phyloP scores from a whole-genome alignment of 345 rosid genomes.

The Pistacia vera region DNA sequence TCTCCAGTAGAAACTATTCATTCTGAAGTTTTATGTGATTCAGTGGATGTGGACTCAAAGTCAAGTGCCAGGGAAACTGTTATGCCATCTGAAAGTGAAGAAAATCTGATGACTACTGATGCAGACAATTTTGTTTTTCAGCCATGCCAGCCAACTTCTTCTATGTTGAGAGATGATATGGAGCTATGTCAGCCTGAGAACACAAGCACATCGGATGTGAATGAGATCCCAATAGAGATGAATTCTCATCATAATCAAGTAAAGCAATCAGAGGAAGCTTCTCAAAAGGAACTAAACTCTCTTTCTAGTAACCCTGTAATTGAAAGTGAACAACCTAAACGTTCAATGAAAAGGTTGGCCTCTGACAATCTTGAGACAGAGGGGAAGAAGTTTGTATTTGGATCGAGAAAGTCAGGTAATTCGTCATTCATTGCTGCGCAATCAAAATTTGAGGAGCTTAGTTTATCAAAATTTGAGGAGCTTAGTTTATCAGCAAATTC shows the following conservation, averaged over 20 bases:
- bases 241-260: constrained; percentile 31
- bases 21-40: constrained; percentile 37
- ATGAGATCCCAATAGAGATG: constrained; percentile 41
- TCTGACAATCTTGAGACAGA: constrained; percentile 53
- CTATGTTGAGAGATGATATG: constrained; percentile 24
- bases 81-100: constrained; percentile 37
- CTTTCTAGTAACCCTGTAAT: constrained; percentile 37
- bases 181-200: constrained; percentile 43
- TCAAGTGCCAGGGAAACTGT: constrained; percentile 30
- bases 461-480: constrained; percentile 73
- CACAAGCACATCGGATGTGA: constrained; percentile 33
- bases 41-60: constrained; percentile 33
- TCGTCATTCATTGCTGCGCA: constrained; percentile 72
- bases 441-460: constrained; percentile 77
- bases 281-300: constrained; percentile 31
- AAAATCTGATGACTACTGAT: constrained; percentile 39
- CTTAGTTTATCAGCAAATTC: constrained; percentile 50
- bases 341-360: constrained; percentile 57
- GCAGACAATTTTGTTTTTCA: constrained; percentile 34
- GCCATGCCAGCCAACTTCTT: constrained; percentile 25
- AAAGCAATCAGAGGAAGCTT: constrained; percentile 27
- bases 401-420: constrained; percentile 59
- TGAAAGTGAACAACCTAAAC: constrained; percentile 57
- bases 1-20: constrained; percentile 29
- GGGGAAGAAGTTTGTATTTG: constrained; percentile 40